Evolutionary conservation across 176 grass and related monocot genomes (phyloP).

Genomic region (Carex kokanica): DNA sequence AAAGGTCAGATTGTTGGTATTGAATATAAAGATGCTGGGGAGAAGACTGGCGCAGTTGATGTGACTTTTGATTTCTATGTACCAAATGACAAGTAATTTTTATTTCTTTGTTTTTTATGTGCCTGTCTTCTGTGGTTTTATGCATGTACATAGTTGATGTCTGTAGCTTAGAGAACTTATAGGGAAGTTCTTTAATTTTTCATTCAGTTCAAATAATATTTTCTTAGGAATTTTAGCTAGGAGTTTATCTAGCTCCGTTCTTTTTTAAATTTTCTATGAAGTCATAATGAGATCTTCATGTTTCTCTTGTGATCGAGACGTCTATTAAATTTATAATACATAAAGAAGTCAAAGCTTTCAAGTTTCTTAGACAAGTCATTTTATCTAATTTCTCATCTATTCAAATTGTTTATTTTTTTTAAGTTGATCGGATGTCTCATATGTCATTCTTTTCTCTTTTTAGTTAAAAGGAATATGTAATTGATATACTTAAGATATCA

Average conservation of each 20-base stretch:
- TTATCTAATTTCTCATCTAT: too few species aligned
- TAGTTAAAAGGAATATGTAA: too few species aligned
- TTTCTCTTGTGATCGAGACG: not conserved
- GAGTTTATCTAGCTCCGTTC: not conserved
- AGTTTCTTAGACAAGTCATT: too few species aligned
- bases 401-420: too few species aligned
- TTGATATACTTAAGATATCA: too few species aligned
- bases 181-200: slow-evolving; percentile 6
- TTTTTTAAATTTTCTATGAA: not conserved
- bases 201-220: not conserved
- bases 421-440: too few species aligned
- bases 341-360: too few species aligned
- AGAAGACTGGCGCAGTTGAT: slow-evolving; percentile 60
- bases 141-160: slow-evolving; percentile 21
- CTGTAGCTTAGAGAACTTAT: slow-evolving; percentile 1
- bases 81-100: slow-evolving; percentile 56
- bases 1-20: slow-evolving; percentile 71
- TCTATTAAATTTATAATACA: too few species aligned
- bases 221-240: not conserved
- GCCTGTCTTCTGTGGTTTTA: not conserved
- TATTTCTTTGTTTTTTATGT: not conserved
- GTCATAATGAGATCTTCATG: not conserved
- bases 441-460: too few species aligned
- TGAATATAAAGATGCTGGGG: slow-evolving; percentile 85
- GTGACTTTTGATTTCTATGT: slow-evolving; percentile 87